Percentiles rank a stretch among this genome's conserved stretches.
Conservation (phyloP, 2,329 filamentous ascomycete genomes). For the Trichoderma sp. region DNA sequence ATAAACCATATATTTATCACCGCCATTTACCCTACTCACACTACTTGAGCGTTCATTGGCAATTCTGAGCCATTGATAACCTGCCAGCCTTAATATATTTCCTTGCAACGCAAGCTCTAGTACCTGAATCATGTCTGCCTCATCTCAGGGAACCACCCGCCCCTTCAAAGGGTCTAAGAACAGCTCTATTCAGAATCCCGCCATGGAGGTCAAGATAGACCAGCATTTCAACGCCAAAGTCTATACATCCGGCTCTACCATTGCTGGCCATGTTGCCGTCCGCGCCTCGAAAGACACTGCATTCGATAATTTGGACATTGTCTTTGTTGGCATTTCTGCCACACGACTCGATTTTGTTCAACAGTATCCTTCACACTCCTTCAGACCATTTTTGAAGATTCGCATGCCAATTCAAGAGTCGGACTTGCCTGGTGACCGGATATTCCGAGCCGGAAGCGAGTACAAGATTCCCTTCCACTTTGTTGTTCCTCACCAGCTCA, state of each 20-base stretch:
- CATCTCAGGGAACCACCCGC: slow-evolving; percentile 24
- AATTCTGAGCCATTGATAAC: background rate
- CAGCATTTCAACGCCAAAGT: slow-evolving; percentile 55
- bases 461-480: slow-evolving; percentile 59
- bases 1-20: background rate
- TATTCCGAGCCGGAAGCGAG: slow-evolving; percentile 48
- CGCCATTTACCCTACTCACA: background rate
- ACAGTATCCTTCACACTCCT: slow-evolving; percentile 46
- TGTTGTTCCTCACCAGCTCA: slow-evolving; percentile 57
- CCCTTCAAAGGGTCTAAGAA: slow-evolving; percentile 13
- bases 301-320: slow-evolving; percentile 53
- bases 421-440: slow-evolving; percentile 45
- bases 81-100: background rate
- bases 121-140: slow-evolving; percentile 25
- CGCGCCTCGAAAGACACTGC: slow-evolving; percentile 44
- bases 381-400: slow-evolving; percentile 56
- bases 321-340: slow-evolving; percentile 50
- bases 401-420: slow-evolving; percentile 51
- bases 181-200: slow-evolving; percentile 31
- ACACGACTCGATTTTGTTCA: slow-evolving; percentile 53
- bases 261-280: slow-evolving; percentile 51
- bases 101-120: background rate
- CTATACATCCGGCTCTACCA: slow-evolving; percentile 53
- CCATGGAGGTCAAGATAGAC: slow-evolving; percentile 50
- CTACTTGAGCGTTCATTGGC: background rate